Conservation (phyloP, 2,329 filamentous ascomycete genomes). For the Verruconis gallopava region DNA sequence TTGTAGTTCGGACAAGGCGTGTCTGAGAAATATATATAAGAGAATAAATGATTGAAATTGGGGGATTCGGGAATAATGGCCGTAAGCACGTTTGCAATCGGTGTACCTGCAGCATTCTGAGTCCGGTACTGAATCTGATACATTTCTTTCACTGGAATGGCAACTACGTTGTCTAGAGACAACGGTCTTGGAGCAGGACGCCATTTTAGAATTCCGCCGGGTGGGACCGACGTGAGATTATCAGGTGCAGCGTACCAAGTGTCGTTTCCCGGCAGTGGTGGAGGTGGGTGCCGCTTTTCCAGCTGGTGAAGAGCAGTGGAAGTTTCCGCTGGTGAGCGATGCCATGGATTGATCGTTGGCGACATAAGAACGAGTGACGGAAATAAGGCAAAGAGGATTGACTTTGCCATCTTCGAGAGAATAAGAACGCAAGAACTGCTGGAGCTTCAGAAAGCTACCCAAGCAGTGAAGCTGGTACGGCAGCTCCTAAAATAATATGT, state of each 20-base stretch:
- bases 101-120: background rate
- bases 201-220: background rate
- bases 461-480: too few relatives aligned
- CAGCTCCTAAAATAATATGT: too few relatives aligned
- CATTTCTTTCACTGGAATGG: background rate
- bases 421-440: too few relatives aligned
- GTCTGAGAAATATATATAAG: background rate
- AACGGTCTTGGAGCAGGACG: background rate
- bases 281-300: background rate
- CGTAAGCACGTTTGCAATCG: background rate
- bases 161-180: background rate
- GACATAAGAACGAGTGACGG: too few relatives aligned
- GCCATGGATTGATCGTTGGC: too few relatives aligned
- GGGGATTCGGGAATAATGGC: background rate
- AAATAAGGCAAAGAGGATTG: too few relatives aligned
- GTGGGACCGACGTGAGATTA: background rate
- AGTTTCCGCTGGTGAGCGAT: background rate
- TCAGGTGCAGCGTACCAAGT: background rate
- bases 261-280: background rate
- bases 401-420: too few relatives aligned
- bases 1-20: background rate
- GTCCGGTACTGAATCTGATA: conserved; percentile 1
- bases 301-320: background rate
- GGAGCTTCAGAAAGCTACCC: too few relatives aligned
- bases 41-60: background rate